Evolutionary conservation across 129 eudicot genomes (phyloP).

Genomic region (Calendula officinalis): DNA sequence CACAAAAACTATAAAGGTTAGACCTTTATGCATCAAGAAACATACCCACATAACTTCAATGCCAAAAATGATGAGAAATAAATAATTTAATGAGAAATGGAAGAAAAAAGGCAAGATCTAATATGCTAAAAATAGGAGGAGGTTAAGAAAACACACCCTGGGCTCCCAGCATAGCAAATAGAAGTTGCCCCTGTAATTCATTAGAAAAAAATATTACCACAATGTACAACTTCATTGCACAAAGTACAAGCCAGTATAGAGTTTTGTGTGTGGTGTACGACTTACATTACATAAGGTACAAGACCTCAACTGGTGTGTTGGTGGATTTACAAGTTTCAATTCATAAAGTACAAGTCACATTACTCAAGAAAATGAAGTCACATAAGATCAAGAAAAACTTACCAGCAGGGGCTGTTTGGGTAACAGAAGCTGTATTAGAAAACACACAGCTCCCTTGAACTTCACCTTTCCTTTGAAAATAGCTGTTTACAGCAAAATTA

Average conservation of each 20-base stretch:
- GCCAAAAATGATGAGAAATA: not conserved
- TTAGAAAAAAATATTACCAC: not conserved
- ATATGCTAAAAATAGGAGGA: conserved; percentile 13
- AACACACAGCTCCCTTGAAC: conserved; percentile 53
- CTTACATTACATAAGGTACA: too few species aligned
- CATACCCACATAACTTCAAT: conserved; percentile 22
- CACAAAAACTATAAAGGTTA: not conserved
- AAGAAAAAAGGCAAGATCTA: conserved; percentile 26
- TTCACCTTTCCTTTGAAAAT: conserved; percentile 54
- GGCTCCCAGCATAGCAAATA: conserved; percentile 50
- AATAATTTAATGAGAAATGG: not conserved
- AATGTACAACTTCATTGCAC: too few species aligned
- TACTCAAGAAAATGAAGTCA: not conserved
- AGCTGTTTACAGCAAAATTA: conserved; percentile 76
- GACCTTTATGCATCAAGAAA: conserved; percentile 30
- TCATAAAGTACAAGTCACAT: conserved; percentile 4
- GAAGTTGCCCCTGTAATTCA: conserved; percentile 51
- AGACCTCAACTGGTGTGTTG: too few species aligned
- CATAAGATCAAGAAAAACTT: conserved; percentile 1
- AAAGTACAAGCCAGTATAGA: too few species aligned
- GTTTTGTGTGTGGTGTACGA: too few species aligned
- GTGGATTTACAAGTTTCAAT: not conserved
- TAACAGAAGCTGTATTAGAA: conserved; percentile 38
- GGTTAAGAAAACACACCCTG: conserved; percentile 44
- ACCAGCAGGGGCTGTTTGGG: conserved; percentile 46